Percentiles rank a stretch among this genome's conserved stretches.
phyloP scores from a whole-genome alignment of 805 yeast genomes.

The Metschnikowia continentalis region DNA sequence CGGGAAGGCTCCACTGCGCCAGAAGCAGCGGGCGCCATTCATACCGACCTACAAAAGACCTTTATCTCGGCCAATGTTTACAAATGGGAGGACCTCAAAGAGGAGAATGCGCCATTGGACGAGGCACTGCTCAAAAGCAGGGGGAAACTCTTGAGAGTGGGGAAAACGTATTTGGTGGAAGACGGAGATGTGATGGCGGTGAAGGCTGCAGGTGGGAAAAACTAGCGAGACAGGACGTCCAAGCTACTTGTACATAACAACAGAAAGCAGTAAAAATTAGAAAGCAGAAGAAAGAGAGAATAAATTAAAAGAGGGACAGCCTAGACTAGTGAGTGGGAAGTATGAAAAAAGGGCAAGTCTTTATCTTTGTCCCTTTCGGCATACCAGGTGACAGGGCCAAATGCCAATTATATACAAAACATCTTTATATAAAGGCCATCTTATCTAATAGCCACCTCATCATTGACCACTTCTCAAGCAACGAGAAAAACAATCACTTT shows the following conservation, averaged over 20 bases:
- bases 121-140: slow-evolving; percentile 48
- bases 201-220: slow-evolving; percentile 30
- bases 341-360: too few species aligned
- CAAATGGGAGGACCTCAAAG: slow-evolving; percentile 66
- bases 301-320: background rate
- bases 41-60: slow-evolving; percentile 90
- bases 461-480: too few species aligned
- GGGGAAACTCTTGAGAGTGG: slow-evolving; percentile 62
- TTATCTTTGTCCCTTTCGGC: too few species aligned
- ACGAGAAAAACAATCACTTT: too few species aligned
- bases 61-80: slow-evolving; percentile 92
- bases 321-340: too few species aligned
- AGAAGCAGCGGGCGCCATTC: slow-evolving; percentile 98
- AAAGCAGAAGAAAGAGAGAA: background rate
- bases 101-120: slow-evolving; percentile 41
- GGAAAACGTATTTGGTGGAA: slow-evolving; percentile 73
- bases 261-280: background rate
- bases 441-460: too few species aligned
- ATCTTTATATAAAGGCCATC: too few species aligned
- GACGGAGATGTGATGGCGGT: slow-evolving; percentile 81
- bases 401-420: too few species aligned
- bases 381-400: too few species aligned
- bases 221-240: background rate
- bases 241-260: background rate
- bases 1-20: slow-evolving; percentile 92